A percentile compares a stretch with the other conserved stretches of the same genome.
These are phyloP conservation scores for Auricularia auricula-judae DNA, from an alignment of 768 basidiomycete species.

Conservation along the genomic window DNA sequence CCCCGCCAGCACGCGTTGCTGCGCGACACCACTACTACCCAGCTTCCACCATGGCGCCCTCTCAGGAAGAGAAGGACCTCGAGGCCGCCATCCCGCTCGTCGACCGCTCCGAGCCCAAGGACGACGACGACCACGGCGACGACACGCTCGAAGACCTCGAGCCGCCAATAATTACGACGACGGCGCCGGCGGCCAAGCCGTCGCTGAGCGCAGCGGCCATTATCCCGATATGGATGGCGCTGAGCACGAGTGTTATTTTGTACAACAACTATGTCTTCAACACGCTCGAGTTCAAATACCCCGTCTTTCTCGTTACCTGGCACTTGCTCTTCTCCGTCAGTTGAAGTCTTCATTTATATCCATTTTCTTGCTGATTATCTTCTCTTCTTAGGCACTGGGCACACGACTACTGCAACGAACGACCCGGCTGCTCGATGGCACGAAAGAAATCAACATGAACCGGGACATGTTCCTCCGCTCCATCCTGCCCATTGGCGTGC, in stretches of 20 bases:
- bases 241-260: slow-evolving; percentile 84
- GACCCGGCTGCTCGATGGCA: slow-evolving; percentile 66
- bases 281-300: slow-evolving; percentile 72
- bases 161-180: neutral
- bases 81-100: slow-evolving; percentile 8
- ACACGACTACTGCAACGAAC: slow-evolving; percentile 77
- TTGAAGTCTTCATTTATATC: slow-evolving; percentile 22
- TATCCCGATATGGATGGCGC: slow-evolving; percentile 87
- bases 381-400: slow-evolving; percentile 49
- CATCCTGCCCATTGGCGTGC: slow-evolving; percentile 85
- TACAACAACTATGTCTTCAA: slow-evolving; percentile 93
- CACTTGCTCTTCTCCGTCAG: slow-evolving; percentile 56
- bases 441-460: slow-evolving; percentile 67
- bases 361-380: slow-evolving; percentile 8
- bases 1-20: neutral
- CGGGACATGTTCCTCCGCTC: slow-evolving; percentile 68
- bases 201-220: slow-evolving; percentile 51
- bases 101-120: neutral
- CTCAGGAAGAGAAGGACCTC: slow-evolving; percentile 6
- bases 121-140: slow-evolving; percentile 7
- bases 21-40: neutral
- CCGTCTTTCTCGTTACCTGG: slow-evolving; percentile 88
- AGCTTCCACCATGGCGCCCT: neutral
- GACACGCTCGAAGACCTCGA: neutral
- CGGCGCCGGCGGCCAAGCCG: slow-evolving; percentile 4